Percentiles rank a stretch among this genome's conserved stretches.
Conservation (phyloP, 345 rosid species). For the Aegle marmelos region DNA sequence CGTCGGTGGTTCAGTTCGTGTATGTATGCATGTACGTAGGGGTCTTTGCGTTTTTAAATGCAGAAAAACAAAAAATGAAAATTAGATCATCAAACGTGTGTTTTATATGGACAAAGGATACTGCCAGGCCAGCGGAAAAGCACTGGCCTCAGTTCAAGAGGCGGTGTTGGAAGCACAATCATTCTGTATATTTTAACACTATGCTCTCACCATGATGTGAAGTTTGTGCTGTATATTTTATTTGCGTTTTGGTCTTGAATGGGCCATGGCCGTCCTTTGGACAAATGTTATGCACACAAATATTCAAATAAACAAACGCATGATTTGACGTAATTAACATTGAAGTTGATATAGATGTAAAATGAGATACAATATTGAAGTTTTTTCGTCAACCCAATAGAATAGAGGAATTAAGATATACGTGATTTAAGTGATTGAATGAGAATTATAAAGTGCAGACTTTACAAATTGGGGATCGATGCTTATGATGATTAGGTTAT, state of each 20-base stretch:
- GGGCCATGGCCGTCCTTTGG: not conserved
- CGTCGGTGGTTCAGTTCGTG: no score
- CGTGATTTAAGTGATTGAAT: no score
- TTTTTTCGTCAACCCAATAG: no score
- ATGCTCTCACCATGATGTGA: not conserved
- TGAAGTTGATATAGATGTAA: no score
- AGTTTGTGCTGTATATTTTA: not conserved
- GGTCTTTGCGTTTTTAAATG: no score
- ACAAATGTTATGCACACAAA: not conserved
- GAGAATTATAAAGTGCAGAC: no score
- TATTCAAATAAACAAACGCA: not conserved
- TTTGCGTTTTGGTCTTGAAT: slow-evolving; percentile 1
- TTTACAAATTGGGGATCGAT: no score
- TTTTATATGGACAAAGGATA: not conserved
- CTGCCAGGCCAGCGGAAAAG: not conserved
- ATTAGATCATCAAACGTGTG: not conserved
- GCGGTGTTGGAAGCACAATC: not conserved
- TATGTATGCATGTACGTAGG: no score
- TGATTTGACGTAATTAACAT: not conserved
- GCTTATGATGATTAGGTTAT: no score
- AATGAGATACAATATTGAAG: not conserved
- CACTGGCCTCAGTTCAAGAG: slow-evolving; percentile 7
- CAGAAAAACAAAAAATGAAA: not conserved
- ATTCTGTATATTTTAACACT: not conserved
- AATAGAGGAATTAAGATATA: no score